Conservation (phyloP, 140 eudicot species). For the Cichorium intybus region DNA sequence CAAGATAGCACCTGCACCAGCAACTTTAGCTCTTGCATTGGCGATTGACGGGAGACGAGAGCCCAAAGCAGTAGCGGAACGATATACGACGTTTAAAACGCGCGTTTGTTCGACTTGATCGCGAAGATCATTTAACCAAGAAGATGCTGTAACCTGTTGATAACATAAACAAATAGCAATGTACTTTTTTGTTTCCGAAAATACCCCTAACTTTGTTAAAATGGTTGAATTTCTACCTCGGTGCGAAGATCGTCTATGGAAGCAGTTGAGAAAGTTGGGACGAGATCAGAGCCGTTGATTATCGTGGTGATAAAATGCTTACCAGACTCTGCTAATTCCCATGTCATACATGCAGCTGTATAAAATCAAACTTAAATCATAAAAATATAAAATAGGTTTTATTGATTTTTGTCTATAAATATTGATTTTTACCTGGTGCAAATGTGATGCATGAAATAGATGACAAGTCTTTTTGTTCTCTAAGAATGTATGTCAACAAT, state of each 20-base stretch:
- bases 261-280: slow-evolving; percentile 93
- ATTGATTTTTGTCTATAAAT: too few species aligned
- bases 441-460: slow-evolving; percentile 82
- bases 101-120: slow-evolving; percentile 95
- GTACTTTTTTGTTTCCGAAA: background rate
- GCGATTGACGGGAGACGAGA: slow-evolving; percentile 97
- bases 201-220: background rate
- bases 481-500: slow-evolving; percentile 80
- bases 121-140: slow-evolving; percentile 95
- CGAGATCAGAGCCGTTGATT: slow-evolving; percentile 94
- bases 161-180: too few species aligned
- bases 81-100: slow-evolving; percentile 79
- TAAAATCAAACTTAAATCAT: slow-evolving; percentile 10
- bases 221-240: too few species aligned
- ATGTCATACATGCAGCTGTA: slow-evolving; percentile 99
- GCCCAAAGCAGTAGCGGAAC: slow-evolving; percentile 94
- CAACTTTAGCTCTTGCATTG: slow-evolving; percentile 86
- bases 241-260: slow-evolving; percentile 96
- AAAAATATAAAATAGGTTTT: background rate
- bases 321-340: slow-evolving; percentile 99
- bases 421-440: slow-evolving; percentile 99
- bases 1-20: slow-evolving; percentile 93
- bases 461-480: slow-evolving; percentile 88
- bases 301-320: slow-evolving; percentile 83
- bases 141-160: slow-evolving; percentile 86